phyloP scores from a whole-genome alignment of 768 basidiomycete genomes.

The Pisolithus tinctorius region DNA sequence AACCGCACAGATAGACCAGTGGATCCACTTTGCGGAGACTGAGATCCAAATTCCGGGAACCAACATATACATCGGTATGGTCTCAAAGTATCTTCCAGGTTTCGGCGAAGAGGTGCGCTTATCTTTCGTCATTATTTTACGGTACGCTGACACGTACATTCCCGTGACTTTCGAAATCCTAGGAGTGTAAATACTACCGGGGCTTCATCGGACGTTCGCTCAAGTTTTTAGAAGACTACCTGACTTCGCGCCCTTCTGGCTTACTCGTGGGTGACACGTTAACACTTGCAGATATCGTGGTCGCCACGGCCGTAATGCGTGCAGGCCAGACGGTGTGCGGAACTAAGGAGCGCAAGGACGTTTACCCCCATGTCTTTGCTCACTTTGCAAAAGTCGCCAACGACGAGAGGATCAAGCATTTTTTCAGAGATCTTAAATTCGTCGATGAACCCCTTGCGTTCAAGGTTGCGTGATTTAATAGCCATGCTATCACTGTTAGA shows the following conservation, averaged over 20 bases:
- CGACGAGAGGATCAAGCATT: too few relatives aligned
- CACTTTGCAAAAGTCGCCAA: too few relatives aligned
- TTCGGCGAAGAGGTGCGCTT: neutral
- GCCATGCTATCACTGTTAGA: too few relatives aligned
- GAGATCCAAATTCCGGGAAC: conserved; percentile 4
- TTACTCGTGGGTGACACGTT: neutral
- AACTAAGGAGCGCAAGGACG: neutral
- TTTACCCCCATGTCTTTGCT: too few relatives aligned
- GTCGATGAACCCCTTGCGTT: too few relatives aligned
- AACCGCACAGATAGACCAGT: conserved; percentile 11
- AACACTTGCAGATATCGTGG: neutral
- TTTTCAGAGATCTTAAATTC: neutral
- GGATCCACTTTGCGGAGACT: conserved; percentile 13
- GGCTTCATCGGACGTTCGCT: neutral
- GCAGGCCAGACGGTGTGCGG: neutral
- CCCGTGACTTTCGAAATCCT: neutral
- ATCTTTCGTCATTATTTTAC: too few relatives aligned
- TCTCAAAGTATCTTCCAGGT: neutral
- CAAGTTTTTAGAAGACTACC: neutral
- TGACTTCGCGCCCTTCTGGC: neutral
- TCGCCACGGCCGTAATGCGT: neutral
- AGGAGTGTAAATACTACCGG: neutral
- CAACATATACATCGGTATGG: neutral
- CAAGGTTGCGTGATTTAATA: too few relatives aligned
- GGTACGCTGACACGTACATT: neutral